These are phyloP conservation scores for Diophrys sp. DNA, from an alignment of 73 alveolate species.

Conservation along the genomic window DNA sequence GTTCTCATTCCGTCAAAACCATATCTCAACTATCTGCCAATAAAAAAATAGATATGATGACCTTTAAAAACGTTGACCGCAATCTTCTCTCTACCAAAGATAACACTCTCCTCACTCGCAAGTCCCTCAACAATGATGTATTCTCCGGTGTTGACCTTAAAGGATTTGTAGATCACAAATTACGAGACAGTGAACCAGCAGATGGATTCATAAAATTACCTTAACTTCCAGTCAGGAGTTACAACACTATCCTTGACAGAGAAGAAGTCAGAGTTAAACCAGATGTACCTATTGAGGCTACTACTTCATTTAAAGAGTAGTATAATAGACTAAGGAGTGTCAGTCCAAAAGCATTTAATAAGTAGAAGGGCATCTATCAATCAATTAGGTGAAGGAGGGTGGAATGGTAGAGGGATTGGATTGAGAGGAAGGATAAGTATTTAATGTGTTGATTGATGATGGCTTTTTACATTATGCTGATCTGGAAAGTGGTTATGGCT, in stretches of 20 bases:
- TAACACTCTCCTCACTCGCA: conserved; percentile 10
- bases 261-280: conserved; percentile 9
- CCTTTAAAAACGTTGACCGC: not conserved
- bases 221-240: conserved; percentile 14
- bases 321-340: not conserved
- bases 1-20: too few relatives aligned
- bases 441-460: too few relatives aligned
- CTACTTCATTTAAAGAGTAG: conserved; percentile 14
- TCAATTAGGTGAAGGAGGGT: too few relatives aligned
- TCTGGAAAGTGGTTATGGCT: too few relatives aligned
- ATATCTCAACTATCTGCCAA: too few relatives aligned
- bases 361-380: conserved; percentile 30
- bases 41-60: not conserved
- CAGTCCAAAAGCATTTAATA: conserved; percentile 24
- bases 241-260: conserved; percentile 14
- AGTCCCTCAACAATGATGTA: not conserved
- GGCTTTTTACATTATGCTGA: too few relatives aligned
- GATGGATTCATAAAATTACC: conserved; percentile 18
- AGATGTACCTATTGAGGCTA: conserved; percentile 20
- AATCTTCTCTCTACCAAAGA: not conserved
- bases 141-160: conserved; percentile 14
- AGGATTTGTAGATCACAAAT: conserved; percentile 15
- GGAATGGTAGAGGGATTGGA: too few relatives aligned
- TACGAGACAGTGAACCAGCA: conserved; percentile 7
- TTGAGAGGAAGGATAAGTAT: too few relatives aligned